These are phyloP conservation scores for Boletus smithii DNA, from an alignment of 1,284 basidiomycete species.

Conservation along the genomic window DNA sequence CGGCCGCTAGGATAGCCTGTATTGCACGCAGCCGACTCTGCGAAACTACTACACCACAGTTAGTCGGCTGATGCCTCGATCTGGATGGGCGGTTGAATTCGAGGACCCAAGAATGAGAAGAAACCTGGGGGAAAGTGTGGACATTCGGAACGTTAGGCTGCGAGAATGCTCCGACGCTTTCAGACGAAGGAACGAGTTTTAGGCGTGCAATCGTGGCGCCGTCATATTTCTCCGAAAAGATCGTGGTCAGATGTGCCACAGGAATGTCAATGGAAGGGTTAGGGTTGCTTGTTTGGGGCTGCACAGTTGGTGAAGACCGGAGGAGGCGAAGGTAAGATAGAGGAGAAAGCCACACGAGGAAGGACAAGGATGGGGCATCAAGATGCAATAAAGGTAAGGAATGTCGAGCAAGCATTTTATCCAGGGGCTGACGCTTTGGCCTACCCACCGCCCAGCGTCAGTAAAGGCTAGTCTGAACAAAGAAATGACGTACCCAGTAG, in stretches of 20 bases:
- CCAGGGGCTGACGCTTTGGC: slow-evolving; percentile 24
- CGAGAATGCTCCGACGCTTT: slow-evolving; percentile 8
- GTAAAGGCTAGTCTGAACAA: neutral
- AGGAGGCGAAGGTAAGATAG: slow-evolving; percentile 61
- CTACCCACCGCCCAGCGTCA: slow-evolving; percentile 13
- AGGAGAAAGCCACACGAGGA: slow-evolving; percentile 67
- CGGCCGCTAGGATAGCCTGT: slow-evolving; percentile 21
- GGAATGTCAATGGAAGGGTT: slow-evolving; percentile 46
- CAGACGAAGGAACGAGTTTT: slow-evolving; percentile 41
- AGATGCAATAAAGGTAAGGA: slow-evolving; percentile 68
- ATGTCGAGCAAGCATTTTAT: slow-evolving; percentile 35
- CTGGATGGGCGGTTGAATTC: slow-evolving; percentile 56
- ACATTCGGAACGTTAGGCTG: slow-evolving; percentile 23
- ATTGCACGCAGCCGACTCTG: slow-evolving; percentile 65
- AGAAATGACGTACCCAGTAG: slow-evolving; percentile 14
- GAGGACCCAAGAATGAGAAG: slow-evolving; percentile 57
- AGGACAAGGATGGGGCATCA: slow-evolving; percentile 61
- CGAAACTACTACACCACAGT: slow-evolving; percentile 61
- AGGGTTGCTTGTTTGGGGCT: slow-evolving; percentile 11
- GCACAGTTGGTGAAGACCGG: slow-evolving; percentile 34
- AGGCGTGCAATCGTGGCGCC: slow-evolving; percentile 61
- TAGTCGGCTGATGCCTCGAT: slow-evolving; percentile 37
- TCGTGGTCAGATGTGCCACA: slow-evolving; percentile 43
- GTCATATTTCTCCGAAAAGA: slow-evolving; percentile 39
- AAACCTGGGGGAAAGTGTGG: slow-evolving; percentile 18